Evolutionary conservation across 2,329 filamentous ascomycete genomes (phyloP), one percentile per base, ranked within the genome.

Genomic region (Tothia fuscella): DNA sequence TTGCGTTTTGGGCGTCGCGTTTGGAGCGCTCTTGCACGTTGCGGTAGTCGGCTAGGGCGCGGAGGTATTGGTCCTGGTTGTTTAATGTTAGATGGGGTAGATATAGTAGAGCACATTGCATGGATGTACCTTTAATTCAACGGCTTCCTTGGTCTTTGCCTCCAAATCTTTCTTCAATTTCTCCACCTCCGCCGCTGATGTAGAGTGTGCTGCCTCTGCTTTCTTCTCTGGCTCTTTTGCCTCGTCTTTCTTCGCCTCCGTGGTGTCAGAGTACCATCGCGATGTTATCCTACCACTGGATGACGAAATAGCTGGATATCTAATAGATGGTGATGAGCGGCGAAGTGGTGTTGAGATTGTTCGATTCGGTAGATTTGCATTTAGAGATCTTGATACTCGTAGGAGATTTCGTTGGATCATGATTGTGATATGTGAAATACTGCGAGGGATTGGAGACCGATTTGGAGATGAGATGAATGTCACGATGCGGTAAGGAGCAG

Each of bases 11-110:
- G 60, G 93, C 80, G 52, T 98, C 91, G 57, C 91, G 86, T 61
- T 80, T 76, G 32, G 86, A 93, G 57, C 91, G 85, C 57, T 95
- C 86, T 69, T 96, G 89, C 39, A 98, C 82, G 68, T 96, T 98
- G 60, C 86, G 86, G 76, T 93, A 96, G 56, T 98, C 91, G 65
- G 91, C 91, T 49, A 96, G 79, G 42, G 83, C 82, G 60, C 91
- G 89, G 49, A 95, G 76, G 65, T 87, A 93, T 70, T 87, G 91
- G 67, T 96, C 91, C 91, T 96, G 51, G 30, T 39, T 46, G 6
- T 19, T 3, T 25, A 6, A 5, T 7, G 10, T 13, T 22, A 19
- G 24, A 28, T 25, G 16, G 20, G 20, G 14, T 34, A 19, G 14
- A 19, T 19, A 44, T 22, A 31, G 38, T 13, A 12, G 19, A 21